phyloP scores from a whole-genome alignment of 73 alveolate species.

The Paramecium octaurelia region DNA sequence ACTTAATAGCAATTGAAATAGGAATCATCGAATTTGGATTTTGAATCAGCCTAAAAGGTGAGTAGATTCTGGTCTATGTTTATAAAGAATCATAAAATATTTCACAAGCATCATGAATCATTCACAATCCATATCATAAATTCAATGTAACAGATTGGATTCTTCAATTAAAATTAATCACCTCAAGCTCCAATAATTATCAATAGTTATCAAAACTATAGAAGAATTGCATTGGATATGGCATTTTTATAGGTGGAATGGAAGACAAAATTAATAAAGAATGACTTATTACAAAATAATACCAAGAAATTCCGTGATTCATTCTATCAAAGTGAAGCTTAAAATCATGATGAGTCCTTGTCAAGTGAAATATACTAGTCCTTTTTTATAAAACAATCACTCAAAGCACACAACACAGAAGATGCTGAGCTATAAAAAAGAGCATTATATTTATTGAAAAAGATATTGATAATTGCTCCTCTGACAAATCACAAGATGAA shows the following conservation, averaged over 20 bases:
- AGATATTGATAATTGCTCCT: slow-evolving; percentile 4
- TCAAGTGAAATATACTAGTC: background rate
- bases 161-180: background rate
- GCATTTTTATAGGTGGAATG: slow-evolving; percentile 37
- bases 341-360: background rate
- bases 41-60: background rate
- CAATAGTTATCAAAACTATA: background rate
- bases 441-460: slow-evolving; percentile 35
- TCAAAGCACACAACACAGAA: background rate
- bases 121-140: slow-evolving; percentile 26
- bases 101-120: slow-evolving; percentile 8
- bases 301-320: background rate
- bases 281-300: background rate
- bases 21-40: background rate
- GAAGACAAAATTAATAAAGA: background rate
- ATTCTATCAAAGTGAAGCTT: background rate
- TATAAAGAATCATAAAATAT: background rate
- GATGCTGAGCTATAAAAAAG: background rate
- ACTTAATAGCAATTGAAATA: background rate
- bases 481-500: background rate
- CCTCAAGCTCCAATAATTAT: background rate
- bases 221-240: slow-evolving; percentile 44
- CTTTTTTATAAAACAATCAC: background rate
- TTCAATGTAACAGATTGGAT: slow-evolving; percentile 34
- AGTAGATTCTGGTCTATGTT: slow-evolving; percentile 45